phyloP scores from a whole-genome alignment of 1,284 basidiomycete species.

The Tylopilus sp. region DNA sequence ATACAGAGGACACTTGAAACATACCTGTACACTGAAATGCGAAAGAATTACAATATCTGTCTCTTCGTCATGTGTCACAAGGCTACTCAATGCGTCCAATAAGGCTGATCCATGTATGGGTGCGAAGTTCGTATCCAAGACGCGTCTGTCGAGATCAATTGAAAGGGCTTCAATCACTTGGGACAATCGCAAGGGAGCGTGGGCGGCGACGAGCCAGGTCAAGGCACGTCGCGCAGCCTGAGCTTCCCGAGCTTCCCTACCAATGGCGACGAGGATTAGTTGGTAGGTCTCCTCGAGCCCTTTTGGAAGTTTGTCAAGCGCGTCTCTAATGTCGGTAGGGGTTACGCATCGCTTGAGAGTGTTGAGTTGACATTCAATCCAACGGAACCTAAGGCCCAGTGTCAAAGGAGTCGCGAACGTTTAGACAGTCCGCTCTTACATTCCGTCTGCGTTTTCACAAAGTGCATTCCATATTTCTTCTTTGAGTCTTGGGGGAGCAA shows the following conservation, averaged over 20 bases:
- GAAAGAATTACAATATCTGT: conserved; percentile 21
- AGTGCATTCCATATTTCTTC: neutral
- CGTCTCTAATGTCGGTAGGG: conserved; percentile 1
- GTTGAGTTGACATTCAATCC: conserved; percentile 20
- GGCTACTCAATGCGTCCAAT: conserved; percentile 23
- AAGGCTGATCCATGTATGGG: conserved; percentile 9
- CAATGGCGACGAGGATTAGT: conserved; percentile 11
- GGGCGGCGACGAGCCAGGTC: conserved; percentile 12
- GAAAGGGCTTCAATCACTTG: conserved; percentile 21
- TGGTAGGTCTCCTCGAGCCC: conserved; percentile 19
- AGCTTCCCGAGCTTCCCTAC: neutral
- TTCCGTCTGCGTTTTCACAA: conserved; percentile 13
- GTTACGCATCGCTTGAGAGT: conserved; percentile 15
- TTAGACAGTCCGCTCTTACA: conserved; percentile 3
- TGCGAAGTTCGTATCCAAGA: neutral
- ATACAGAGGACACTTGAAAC: neutral
- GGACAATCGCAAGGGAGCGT: conserved; percentile 3
- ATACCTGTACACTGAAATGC: conserved; percentile 30
- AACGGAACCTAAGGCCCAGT: conserved; percentile 7
- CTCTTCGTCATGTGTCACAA: conserved; percentile 20
- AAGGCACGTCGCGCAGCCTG: conserved; percentile 9
- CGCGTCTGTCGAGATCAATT: conserved; percentile 8
- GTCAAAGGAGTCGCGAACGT: neutral
- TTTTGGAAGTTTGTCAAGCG: conserved; percentile 4
- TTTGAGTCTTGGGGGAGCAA: conserved; percentile 3